Base-by-base conservation (phyloP, 768 basidiomycete genomes). In the Pholiota conissans region DNA sequence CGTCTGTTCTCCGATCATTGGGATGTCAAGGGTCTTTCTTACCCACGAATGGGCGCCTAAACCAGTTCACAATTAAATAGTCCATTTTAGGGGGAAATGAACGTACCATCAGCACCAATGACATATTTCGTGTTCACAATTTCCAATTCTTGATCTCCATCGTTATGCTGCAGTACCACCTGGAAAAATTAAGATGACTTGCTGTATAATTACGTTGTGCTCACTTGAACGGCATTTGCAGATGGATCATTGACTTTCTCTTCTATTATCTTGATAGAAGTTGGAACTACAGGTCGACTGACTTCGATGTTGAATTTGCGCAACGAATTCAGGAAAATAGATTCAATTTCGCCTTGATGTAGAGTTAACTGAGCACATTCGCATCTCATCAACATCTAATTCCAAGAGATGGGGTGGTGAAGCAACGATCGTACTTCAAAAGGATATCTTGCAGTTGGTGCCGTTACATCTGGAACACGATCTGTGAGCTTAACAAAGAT, bases 31-130 rank as follows among this genome's bases (percentile, higher is more conserved):
- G 0, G 71, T 55, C 58, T 89, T 90, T 24, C 91, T 81, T 22
- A 93, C 88, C 89, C 90, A 92, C 10, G 89, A 91, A 71, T 91
- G 90, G 0, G 90, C 90, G 5, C 89, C 87, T 89, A 63, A 22
- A 53, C 27, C 27, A 10, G 39, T 53, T 58, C 54, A 7, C 34
- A 35, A 30, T 34, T 16, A n/a, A n/a, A n/a, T n/a, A n/a, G n/a
- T n/a, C n/a, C n/a, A n/a, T n/a, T n/a, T n/a, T n/a, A n/a, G n/a
- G n/a, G n/a, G n/a, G n/a, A n/a, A n/a, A 8, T n/a, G 14, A 7
- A 37, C 75, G 46, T 65, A 83, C 89, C 90, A 67, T 93, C 91
- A 20, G 85, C 79, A 1, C 91, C 91, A 28, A 93, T 74, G 1
- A 92, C 85, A 65, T 84, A 93, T 69, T 87, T 90, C 0, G 90